Base-by-base conservation (phyloP, 2,329 filamentous ascomycete species). In the Cylindrodendrum hubeiense region DNA sequence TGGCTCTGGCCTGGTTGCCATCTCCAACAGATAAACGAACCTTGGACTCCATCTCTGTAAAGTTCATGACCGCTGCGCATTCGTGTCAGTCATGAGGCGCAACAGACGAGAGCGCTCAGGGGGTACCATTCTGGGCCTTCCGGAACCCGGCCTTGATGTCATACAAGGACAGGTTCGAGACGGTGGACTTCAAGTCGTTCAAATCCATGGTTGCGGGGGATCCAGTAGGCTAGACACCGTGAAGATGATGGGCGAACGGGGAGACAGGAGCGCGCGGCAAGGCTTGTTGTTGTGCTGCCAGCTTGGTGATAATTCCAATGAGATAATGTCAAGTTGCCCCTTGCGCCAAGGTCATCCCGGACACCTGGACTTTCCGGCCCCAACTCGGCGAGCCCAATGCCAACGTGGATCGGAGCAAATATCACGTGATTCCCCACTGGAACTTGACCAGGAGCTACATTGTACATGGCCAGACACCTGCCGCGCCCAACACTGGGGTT, bases 121-220 rank as follows among this genome's bases (percentile, higher is more conserved):
- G 53, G 28, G 54, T 84, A 97, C 95, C 95, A 95, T 98, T 98
- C 78, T 98, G 95, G 65, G 97, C 93, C 82, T 98, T 97, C 73
- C 95, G 91, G 74, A 98, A 94, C 70, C 94, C 93, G 60, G 95
- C 95, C 85, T 98, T 98, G 84, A 98, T 79, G 82, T 98, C 95
- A 85, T 98, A 98, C 80, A 98, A 87, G 75, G 93, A 93, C 87
- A 98, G 86, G 84, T 96, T 97, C 84, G 91, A 91, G 81, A 97
- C 94, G 82, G 93, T 91, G 75, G 93, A 93, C 81, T 93, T 95
- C 60, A 98, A 81, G 77, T 87, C 93, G 82, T 91, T 91, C 79
- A 97, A 87, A 86, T 98, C 93, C 94, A 97, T 97, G 74, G 78
- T 83, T 39, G 41, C 61, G 80, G 66, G 43, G 52, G 53, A 58